A percentile compares a stretch with the other conserved stretches of the same genome.
These are phyloP conservation scores for Gastrolobium villosum DNA, from an alignment of 306 rosid genomes.

Conservation along the genomic window DNA sequence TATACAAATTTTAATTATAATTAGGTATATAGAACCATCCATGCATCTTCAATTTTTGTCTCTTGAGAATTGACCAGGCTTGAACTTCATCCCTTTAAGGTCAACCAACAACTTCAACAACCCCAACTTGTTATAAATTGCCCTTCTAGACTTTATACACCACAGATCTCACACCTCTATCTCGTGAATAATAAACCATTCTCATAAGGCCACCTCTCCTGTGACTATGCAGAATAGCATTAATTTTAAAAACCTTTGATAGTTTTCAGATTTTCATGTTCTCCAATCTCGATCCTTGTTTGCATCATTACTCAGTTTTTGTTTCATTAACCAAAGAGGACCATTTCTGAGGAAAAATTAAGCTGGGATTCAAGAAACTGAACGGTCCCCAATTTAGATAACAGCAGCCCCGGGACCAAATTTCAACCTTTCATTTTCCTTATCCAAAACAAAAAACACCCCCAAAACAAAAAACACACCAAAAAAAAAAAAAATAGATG, in stretches of 20 bases:
- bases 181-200: too few species aligned
- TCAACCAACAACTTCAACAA: slow-evolving; percentile 49
- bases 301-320: slow-evolving; percentile 34
- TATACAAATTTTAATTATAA: slow-evolving; percentile 41
- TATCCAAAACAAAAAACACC: slow-evolving; percentile 47
- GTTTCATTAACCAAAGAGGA: slow-evolving; percentile 45
- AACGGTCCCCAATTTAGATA: slow-evolving; percentile 62
- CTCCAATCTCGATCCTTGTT: slow-evolving; percentile 31
- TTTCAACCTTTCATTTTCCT: slow-evolving; percentile 44
- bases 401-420: slow-evolving; percentile 49
- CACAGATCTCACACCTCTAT: too few species aligned
- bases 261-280: not conserved
- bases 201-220: not conserved
- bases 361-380: slow-evolving; percentile 55
- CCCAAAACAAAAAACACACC: not conserved
- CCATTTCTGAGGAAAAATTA: slow-evolving; percentile 55
- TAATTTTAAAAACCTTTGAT: not conserved
- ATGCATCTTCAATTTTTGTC: slow-evolving; percentile 17
- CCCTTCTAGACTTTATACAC: slow-evolving; percentile 11
- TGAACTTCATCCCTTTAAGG: slow-evolving; percentile 39
- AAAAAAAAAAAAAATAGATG: slow-evolving; percentile 37
- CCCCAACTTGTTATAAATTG: slow-evolving; percentile 46
- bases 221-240: not conserved
- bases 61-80: not conserved
- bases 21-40: slow-evolving; percentile 50